phyloP scores from a whole-genome alignment of 73 alveolate species.

The Uronychia binucleata region DNA sequence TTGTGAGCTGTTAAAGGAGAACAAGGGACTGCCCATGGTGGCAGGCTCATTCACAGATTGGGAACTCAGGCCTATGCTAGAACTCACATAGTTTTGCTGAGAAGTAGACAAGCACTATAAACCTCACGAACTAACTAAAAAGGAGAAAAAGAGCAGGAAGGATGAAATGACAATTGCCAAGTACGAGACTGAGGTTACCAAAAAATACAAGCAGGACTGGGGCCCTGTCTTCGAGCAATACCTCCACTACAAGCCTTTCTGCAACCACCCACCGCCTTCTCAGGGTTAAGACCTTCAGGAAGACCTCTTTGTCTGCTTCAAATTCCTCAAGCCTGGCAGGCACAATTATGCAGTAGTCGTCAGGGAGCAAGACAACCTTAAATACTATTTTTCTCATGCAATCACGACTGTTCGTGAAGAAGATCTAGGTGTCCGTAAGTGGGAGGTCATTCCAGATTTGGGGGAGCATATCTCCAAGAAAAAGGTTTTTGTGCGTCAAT shows the following conservation, averaged over 20 bases:
- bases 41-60: background rate
- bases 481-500: conserved; percentile 11
- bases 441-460: background rate
- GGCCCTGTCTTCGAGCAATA: background rate
- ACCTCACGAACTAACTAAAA: background rate
- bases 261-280: background rate
- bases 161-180: background rate
- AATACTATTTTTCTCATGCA: background rate
- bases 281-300: background rate
- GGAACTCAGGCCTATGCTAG: background rate
- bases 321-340: background rate
- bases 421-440: background rate
- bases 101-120: background rate
- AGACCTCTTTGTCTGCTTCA: background rate
- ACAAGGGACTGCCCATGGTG: background rate
- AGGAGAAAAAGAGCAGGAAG: background rate
- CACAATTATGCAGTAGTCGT: background rate
- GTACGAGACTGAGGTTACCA: background rate
- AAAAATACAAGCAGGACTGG: background rate
- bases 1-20: background rate
- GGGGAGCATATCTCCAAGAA: background rate
- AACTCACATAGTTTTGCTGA: background rate
- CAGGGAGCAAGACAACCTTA: background rate
- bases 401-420: background rate
- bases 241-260: background rate